Base-by-base conservation (phyloP, 768 basidiomycete genomes). In the Polyporus arcularius region DNA sequence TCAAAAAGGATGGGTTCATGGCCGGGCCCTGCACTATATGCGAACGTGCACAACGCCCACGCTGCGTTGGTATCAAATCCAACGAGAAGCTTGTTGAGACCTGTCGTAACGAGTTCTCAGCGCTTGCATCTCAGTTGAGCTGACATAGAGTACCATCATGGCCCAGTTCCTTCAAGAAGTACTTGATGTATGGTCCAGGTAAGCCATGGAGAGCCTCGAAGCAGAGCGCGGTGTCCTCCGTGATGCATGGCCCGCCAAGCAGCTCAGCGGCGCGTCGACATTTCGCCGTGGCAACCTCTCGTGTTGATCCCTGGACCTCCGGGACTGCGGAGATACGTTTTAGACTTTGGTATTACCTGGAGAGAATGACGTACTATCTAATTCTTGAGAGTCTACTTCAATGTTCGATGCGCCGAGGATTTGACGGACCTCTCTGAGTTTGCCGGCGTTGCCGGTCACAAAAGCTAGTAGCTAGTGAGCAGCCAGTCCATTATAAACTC, bases 151-250 rank as follows among this genome's bases (percentile, higher is more conserved):
- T 57, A 78, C 96, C 96, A 63, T 92, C 87, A 71, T 94, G 92
- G 2, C 96, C 96, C 5, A 98, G 73, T 28, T 81, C 82, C 46
- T 81, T 80, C 74, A 98, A 76, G 74, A 99, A 99, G 64, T 92
- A 80, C 69, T 99, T 99, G 80, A 99, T 96, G 76, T 96, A 99
- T 0, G 96, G 96, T 0, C 97, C 97, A 2, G 97, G 97, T 4
- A 99, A 83, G 0, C 94, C 96, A 18, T 88, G 84, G 16, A 98
- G 78, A 0, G 97, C 95, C 61, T 87, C 85, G 69, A 93, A 98
- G 65, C 89, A 92, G 6, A 99, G 83, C 0, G 97, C 94, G 0
- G 97, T 99, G 72, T 99, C 97, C 76, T 99, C 94, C 0, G 92
- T 94, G 67, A 86, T 85, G 64, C 84, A 85, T 8, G 86, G 79